Evolutionary conservation across 2,329 filamentous ascomycete genomes (phyloP), one percentile per base, ranked within the genome.

Genomic region (Bipolaris oryzae): DNA sequence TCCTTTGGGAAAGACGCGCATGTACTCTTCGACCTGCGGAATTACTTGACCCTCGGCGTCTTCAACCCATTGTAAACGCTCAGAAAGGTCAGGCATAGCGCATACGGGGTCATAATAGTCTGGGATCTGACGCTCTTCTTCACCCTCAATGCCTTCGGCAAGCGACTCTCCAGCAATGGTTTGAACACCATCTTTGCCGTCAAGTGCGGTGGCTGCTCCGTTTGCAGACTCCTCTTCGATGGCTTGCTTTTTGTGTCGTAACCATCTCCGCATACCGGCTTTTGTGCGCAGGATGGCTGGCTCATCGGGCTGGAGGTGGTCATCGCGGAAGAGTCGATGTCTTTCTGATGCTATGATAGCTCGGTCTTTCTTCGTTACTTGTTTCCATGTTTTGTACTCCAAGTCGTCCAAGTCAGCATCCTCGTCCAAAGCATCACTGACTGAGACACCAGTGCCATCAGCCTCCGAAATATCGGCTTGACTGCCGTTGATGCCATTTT

Each of bases 361-460:
- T 60, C 95, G 88, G 70, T 96, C 93, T 74, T 95, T 97, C 78
- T 98, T 98, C 1, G 95, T 99, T 38, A 96, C 92, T 76, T 98
- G 94, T 79, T 98, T 99, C 95, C 96, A 99, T 34, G 95, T 90
- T 74, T 96, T 96, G 79, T 95, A 96, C 72, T 97, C 94, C 1
- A 85, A 79, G 56, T 98, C 93, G 67, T 98, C 93, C 66, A 96
- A 87, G 64, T 92, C 92, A 11, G 85, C 84, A 65, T 96, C 91
- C 66, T 96, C 90, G 49, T 88, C 85, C 18, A 90, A 72, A 0
- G 84, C 81, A 73, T 90, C 87, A 63, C 86, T 88, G 37, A 91
- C 80, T 2, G 88, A 88, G 5, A 88, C 85, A n/a, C 77, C 79
- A 34, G 81, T 76, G 0, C 85, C 89, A 72, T 98, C 95, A 33